These are phyloP conservation scores for Magnolia changhungtana DNA, from an alignment of 164 flowering plant genomes.

Conservation along the genomic window DNA sequence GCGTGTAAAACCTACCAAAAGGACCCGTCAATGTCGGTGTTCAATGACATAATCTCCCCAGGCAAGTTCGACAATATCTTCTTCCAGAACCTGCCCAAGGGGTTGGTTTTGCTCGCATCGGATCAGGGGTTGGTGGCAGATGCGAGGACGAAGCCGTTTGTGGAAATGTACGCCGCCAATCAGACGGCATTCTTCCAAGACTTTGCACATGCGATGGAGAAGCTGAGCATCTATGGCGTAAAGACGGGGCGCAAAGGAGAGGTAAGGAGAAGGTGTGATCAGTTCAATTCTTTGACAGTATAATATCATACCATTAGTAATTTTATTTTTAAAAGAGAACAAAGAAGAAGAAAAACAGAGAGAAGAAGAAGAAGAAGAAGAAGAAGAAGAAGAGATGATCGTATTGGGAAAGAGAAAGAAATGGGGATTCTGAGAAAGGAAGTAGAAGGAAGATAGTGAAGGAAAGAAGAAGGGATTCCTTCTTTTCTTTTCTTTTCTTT, in stretches of 20 bases:
- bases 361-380: neutral
- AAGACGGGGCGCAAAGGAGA: constrained; percentile 55
- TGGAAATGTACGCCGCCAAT: constrained; percentile 45
- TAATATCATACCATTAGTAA: neutral
- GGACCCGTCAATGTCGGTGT: constrained; percentile 45
- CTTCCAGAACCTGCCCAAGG: constrained; percentile 48
- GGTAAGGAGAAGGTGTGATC: constrained; percentile 56
- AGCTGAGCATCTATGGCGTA: constrained; percentile 37
- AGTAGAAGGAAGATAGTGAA: too few relatives aligned
- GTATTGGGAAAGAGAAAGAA: neutral
- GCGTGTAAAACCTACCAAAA: constrained; percentile 43
- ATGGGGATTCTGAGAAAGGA: too few relatives aligned
- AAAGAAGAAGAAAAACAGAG: neutral
- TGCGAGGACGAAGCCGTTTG: constrained; percentile 48
- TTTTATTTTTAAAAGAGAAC: neutral
- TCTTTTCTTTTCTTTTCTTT: too few relatives aligned
- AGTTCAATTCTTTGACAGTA: constrained; percentile 31
- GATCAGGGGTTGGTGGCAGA: constrained; percentile 42
- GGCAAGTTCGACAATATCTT: constrained; percentile 65
- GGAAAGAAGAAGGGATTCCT: too few relatives aligned
- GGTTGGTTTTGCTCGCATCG: constrained; percentile 47
- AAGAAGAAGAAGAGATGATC: neutral
- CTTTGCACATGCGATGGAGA: constrained; percentile 60
- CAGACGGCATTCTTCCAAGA: constrained; percentile 48
- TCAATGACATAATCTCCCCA: constrained; percentile 65